Evolutionary conservation across 768 basidiomycete species (phyloP), one percentile per base, ranked within the genome.

Genomic region (Lactarius hengduanensis): DNA sequence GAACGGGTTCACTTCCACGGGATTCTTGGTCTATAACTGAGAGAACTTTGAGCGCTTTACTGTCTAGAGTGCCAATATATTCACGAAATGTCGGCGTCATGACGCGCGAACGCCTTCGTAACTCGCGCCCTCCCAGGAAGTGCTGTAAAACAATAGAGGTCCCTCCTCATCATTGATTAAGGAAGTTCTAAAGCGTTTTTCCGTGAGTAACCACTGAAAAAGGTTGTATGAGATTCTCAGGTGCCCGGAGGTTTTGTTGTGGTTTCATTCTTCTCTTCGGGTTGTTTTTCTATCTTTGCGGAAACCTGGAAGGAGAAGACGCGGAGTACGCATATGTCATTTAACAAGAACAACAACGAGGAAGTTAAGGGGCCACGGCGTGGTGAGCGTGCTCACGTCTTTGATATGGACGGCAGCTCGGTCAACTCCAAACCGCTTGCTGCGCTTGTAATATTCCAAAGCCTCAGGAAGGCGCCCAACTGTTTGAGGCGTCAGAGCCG

Each of bases 401-500:
- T 92, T 86, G 66, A 94, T 87, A 75, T 95, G 91, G 73, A 91
- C 80, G 15, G 84, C 85, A 50, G 93, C 92, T 53, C 90, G 87
- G 72, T 93, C 91, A 59, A 95, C 86, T 28, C 93, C 93, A 71
- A 80, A 81, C 61, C 88, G 82, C 72, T 90, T 84, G 73, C 90
- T 90, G 70, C 84, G 86, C 76, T 91, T 88, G 81, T 95, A 95
- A 75, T 91, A 84, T 71, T 83, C 82, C 63, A 95, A 80, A 41
- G 92, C 89, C 76, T 91, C 90, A 74, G 92, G 90, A 57, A 95
- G 81, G 65, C 83, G 83, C 57, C 90, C 91, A 72, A 87, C 92
- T 94, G 76, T 47, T 30, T 36, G 11, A 26, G n/a, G 47, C 38
- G 54, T 64, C 36, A 69, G 61, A 43, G 63, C 54, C 11, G 16